Evolutionary conservation across 306 rosid species (phyloP).

Genomic region (Begonia fuchsioides): DNA sequence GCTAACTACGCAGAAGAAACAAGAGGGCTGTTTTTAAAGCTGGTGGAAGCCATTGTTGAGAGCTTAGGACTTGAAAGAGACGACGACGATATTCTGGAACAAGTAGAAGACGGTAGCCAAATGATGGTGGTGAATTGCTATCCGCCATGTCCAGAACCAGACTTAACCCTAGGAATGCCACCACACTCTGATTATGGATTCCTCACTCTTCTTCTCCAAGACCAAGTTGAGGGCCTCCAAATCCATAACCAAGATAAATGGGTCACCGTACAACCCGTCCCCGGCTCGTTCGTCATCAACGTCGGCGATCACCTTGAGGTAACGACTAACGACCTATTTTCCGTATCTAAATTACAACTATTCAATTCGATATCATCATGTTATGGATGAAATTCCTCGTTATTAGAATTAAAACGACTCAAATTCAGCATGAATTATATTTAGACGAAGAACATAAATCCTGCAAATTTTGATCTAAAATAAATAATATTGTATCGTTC

Average conservation of each 20-base stretch:
- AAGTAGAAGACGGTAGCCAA: conserved; percentile 62
- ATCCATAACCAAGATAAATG: conserved; percentile 12
- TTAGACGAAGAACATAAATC: too few species aligned
- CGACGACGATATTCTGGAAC: conserved; percentile 12
- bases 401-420: too few species aligned
- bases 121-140: conserved; percentile 39
- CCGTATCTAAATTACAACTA: too few species aligned
- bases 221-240: conserved; percentile 17
- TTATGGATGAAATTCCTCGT: too few species aligned
- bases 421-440: too few species aligned
- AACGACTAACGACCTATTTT: too few species aligned
- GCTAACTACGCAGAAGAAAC: conserved; percentile 56
- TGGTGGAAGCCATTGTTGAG: conserved; percentile 50
- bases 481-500: too few species aligned
- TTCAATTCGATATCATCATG: too few species aligned
- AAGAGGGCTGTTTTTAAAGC: conserved; percentile 30
- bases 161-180: conserved; percentile 16
- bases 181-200: conserved; percentile 22
- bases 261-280: conserved; percentile 10
- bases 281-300: too few species aligned
- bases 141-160: conserved; percentile 25
- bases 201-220: conserved; percentile 23
- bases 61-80: conserved; percentile 20
- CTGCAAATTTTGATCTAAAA: too few species aligned
- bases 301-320: conserved; percentile 76